These are phyloP conservation scores for Yamadazyma dendronema DNA, from an alignment of 1,139 yeast genomes.

Conservation along the genomic window DNA sequence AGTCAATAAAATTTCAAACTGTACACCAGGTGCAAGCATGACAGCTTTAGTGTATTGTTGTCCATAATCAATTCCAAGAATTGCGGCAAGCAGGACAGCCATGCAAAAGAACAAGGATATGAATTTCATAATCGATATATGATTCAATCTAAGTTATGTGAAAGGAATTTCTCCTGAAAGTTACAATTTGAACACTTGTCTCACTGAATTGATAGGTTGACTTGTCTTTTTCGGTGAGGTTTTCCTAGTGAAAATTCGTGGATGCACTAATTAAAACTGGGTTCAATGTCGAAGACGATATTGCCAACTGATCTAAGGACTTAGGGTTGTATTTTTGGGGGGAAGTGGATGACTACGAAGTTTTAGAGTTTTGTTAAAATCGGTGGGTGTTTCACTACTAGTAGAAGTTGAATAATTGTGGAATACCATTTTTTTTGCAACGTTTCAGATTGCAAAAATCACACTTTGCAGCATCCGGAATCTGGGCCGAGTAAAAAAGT, in stretches of 20 bases:
- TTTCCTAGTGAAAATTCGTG: background rate
- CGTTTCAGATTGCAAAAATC: too few relatives aligned
- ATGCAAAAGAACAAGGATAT: slow-evolving; percentile 14
- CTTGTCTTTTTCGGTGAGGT: slow-evolving; percentile 5
- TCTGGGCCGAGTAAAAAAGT: too few relatives aligned
- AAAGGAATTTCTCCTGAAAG: background rate
- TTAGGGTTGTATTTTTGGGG: too few relatives aligned
- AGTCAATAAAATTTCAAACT: slow-evolving; percentile 83
- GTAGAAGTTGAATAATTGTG: too few relatives aligned
- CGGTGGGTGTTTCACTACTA: too few relatives aligned
- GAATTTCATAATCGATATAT: slow-evolving; percentile 9
- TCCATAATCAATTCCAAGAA: slow-evolving; percentile 88
- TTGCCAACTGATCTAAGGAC: too few relatives aligned
- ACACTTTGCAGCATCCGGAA: too few relatives aligned
- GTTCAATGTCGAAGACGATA: background rate
- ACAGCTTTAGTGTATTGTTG: slow-evolving; percentile 86
- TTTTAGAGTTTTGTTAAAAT: too few relatives aligned
- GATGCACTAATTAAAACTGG: background rate
- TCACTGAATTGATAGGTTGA: slow-evolving; percentile 1
- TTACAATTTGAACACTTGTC: background rate
- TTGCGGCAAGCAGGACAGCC: slow-evolving; percentile 45
- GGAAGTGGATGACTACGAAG: too few relatives aligned
- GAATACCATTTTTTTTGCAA: too few relatives aligned
- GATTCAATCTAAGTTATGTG: background rate
- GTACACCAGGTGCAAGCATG: slow-evolving; percentile 85